Conservation (phyloP, 78 protist genomes). For the Dictyostelium discoideum region DNA sequence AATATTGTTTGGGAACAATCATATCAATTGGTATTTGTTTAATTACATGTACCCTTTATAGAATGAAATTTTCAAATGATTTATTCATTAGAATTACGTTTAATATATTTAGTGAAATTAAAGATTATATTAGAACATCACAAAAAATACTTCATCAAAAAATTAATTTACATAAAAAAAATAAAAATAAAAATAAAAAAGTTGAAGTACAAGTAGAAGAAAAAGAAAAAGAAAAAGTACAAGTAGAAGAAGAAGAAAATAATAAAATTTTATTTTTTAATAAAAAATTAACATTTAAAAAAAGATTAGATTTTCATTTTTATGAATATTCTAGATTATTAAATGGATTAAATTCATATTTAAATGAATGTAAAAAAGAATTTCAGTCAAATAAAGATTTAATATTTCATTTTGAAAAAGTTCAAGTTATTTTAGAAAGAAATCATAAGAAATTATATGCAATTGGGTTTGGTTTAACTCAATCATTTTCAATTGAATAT, state of each 20-base stretch:
- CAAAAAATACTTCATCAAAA: not conserved
- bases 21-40: not conserved
- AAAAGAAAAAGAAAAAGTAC: too few relatives aligned
- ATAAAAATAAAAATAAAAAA: not conserved
- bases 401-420: not conserved
- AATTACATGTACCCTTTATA: not conserved
- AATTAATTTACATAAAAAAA: not conserved
- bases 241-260: too few relatives aligned
- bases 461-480: not conserved
- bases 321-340: conserved; percentile 1
- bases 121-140: not conserved
- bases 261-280: not conserved
- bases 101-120: not conserved
- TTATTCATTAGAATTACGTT: not conserved
- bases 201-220: too few relatives aligned
- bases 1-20: not conserved
- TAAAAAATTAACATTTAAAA: not conserved
- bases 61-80: conserved; percentile 2
- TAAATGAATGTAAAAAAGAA: not conserved
- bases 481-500: not conserved
- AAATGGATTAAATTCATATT: conserved; percentile 11
- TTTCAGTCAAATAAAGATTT: not conserved
- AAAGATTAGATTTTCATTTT: not conserved
- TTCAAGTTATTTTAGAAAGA: conserved; percentile 6
- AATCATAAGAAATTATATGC: conserved; percentile 43